Conservation (phyloP, 1,139 yeast genomes). For the Hansenula anomala region DNA sequence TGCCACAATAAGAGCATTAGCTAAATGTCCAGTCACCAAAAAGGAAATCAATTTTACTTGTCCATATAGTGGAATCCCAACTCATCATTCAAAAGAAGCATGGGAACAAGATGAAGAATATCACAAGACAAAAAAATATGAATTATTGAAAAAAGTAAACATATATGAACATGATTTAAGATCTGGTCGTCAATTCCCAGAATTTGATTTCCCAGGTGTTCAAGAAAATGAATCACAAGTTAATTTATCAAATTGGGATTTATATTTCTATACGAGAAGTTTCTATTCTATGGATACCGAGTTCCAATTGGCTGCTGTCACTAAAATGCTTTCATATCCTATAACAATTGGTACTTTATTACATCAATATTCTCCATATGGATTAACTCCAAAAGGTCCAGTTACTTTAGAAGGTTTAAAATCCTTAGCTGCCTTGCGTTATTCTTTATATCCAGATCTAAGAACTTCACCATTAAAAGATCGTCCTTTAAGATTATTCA, state of each 20-base stretch:
- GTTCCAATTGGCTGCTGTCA: slow-evolving; percentile 90
- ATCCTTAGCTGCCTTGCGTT: slow-evolving; percentile 85
- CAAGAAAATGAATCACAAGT: slow-evolving; percentile 76
- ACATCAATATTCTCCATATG: slow-evolving; percentile 84
- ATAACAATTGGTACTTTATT: slow-evolving; percentile 80
- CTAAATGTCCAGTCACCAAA: slow-evolving; percentile 86
- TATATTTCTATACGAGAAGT: slow-evolving; percentile 87
- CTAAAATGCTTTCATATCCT: slow-evolving; percentile 92
- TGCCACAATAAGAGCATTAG: slow-evolving; percentile 81
- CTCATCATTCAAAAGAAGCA: slow-evolving; percentile 86
- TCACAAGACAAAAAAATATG: slow-evolving; percentile 62
- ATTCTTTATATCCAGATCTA: slow-evolving; percentile 77
- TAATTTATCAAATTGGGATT: slow-evolving; percentile 86
- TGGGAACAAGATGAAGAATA: slow-evolving; percentile 80
- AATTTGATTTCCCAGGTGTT: slow-evolving; percentile 83
- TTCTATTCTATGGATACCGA: slow-evolving; percentile 96
- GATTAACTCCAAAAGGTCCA: slow-evolving; percentile 79
- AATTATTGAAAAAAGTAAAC: slow-evolving; percentile 77
- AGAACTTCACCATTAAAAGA: slow-evolving; percentile 62
- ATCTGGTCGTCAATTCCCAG: slow-evolving; percentile 91
- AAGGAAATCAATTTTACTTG: slow-evolving; percentile 81
- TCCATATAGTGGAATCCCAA: slow-evolving; percentile 93
- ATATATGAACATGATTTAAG: slow-evolving; percentile 92
- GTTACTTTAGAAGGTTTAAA: slow-evolving; percentile 87
- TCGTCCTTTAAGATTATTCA: slow-evolving; percentile 83